Evolutionary conservation across 495 filamentous ascomycete genomes (phyloP).

Genomic region (Aspergillus campestris): DNA sequence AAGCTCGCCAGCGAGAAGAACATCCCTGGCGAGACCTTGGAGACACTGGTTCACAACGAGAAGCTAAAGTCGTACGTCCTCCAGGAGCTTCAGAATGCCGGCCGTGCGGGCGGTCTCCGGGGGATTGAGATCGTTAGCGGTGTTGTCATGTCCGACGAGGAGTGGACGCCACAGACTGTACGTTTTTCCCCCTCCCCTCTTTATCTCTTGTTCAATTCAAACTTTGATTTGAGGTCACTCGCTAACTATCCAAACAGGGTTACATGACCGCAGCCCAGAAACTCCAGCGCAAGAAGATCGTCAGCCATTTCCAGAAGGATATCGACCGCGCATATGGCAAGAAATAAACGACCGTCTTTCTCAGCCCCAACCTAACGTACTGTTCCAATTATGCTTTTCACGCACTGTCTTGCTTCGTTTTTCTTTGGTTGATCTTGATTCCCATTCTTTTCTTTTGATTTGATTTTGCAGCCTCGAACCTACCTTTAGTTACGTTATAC

Average conservation of each 20-base stretch:
- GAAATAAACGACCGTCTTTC: slow-evolving; percentile 20
- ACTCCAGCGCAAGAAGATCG: slow-evolving; percentile 47
- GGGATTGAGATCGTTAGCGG: slow-evolving; percentile 91
- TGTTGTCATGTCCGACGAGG: slow-evolving; percentile 87
- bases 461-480: neutral
- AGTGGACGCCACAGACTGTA: slow-evolving; percentile 96
- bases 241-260: slow-evolving; percentile 29
- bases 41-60: slow-evolving; percentile 75
- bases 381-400: neutral
- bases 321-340: slow-evolving; percentile 43
- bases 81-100: slow-evolving; percentile 69
- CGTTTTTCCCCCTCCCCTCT: slow-evolving; percentile 27
- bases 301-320: slow-evolving; percentile 34
- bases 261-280: slow-evolving; percentile 49
- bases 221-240: neutral
- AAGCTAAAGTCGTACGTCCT: slow-evolving; percentile 73
- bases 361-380: neutral
- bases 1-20: slow-evolving; percentile 67
- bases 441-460: neutral
- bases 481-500: neutral
- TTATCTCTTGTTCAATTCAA: neutral
- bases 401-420: neutral
- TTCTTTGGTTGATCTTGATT: neutral
- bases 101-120: slow-evolving; percentile 64
- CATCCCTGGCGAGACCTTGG: slow-evolving; percentile 60